These are phyloP conservation scores for Pyrus communis DNA, from an alignment of 306 rosid genomes.

Conservation along the genomic window DNA sequence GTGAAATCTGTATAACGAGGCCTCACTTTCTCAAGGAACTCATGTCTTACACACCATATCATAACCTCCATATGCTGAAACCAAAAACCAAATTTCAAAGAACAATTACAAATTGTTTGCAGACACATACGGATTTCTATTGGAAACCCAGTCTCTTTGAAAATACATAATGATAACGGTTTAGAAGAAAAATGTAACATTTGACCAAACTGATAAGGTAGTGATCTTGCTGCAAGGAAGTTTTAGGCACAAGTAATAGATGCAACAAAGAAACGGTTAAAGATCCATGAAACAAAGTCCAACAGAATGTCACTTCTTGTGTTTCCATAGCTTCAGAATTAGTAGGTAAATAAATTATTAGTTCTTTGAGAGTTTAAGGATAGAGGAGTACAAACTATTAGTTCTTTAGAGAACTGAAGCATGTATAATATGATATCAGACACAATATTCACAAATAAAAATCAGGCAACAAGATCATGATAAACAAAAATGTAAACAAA, in stretches of 20 bases:
- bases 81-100: conserved; percentile 1
- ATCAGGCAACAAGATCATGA: conserved; percentile 4
- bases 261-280: neutral
- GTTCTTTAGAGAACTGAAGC: neutral
- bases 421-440: neutral
- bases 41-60: conserved; percentile 76
- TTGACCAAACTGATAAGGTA: neutral
- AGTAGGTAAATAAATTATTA: neutral
- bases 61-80: conserved; percentile 91
- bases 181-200: neutral
- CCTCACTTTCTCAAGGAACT: conserved; percentile 58
- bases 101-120: neutral
- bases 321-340: neutral
- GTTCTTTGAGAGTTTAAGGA: neutral
- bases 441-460: conserved; percentile 7
- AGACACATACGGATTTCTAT: neutral
- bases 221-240: neutral
- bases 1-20: conserved; percentile 40
- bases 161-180: neutral
- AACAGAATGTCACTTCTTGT: neutral
- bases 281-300: neutral
- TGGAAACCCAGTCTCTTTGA: neutral
- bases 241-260: neutral
- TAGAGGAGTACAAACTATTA: neutral
- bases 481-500: conserved; percentile 1